Evolutionary conservation across 805 yeast species (phyloP), one percentile per base, ranked within the genome.

Genomic region (Dipodascus geniculatus): DNA sequence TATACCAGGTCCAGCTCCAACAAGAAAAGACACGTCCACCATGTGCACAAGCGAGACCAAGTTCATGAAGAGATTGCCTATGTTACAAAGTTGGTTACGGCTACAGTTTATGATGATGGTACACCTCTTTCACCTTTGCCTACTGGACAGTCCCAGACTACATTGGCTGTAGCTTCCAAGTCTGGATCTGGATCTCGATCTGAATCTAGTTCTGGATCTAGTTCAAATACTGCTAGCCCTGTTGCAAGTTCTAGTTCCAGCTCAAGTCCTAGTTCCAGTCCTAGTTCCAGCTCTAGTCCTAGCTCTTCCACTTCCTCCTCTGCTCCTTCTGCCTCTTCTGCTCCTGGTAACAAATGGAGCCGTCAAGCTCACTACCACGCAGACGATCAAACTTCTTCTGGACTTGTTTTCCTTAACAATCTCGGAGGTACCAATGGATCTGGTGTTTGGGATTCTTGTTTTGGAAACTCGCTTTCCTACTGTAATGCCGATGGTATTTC

Each of bases 391-490:
- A 71, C 83, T 48, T 71, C 89, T 52, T 72, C 77, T 63, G 89
- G 89, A 70, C 72, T 81, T 60, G 82, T 81, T 44, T 90, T 93
- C 80, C 74, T 90, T 73, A 91, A 91, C 83, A 79, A 85, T 71
- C 73, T 74, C 65, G 99, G 99, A 71, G 96, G 95, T 61, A 74
- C 82, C 48, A 68, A 74, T 23, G 89, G 87, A 52, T 87, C 96
- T 14, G 99, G 99, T 73, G 79, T 78, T 38, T 91, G 91, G 87
- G 85, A 90, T 35, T 63, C 81, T 33, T 74, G 84, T 66, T 89
- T 87, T 71, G 99, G 99, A 72, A 85, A 85, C 81, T 90, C 98
- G 33, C 75, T 93, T 56, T 87, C 96, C 3, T 93, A 78, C 72
- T 80, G 85, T 63, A 87, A 81, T 64, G 62, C 86, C 6, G 88